phyloP scores from a whole-genome alignment of 345 rosid genomes.

The Dimocarpus longan region DNA sequence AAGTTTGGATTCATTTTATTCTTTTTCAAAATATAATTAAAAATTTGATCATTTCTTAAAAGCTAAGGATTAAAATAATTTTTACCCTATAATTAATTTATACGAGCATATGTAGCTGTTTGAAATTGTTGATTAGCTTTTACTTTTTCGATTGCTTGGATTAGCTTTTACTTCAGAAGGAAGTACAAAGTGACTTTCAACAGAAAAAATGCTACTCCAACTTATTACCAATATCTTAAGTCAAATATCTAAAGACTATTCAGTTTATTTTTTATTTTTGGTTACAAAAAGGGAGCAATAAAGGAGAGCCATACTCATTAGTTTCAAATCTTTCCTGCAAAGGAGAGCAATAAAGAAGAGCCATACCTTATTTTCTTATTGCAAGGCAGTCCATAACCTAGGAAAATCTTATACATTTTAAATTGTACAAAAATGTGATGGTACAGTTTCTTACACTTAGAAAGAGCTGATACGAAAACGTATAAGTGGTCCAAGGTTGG shows the following conservation, averaged over 20 bases:
- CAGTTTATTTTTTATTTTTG: neutral
- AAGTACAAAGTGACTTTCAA: too few relatives aligned
- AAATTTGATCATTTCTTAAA: too few relatives aligned
- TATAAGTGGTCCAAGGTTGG: neutral
- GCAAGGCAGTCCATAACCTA: neutral
- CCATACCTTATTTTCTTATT: constrained; percentile 16
- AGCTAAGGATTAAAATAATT: too few relatives aligned
- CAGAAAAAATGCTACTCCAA: too few relatives aligned
- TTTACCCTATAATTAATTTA: too few relatives aligned
- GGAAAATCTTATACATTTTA: neutral
- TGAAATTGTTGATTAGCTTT: too few relatives aligned
- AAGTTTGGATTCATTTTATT: too few relatives aligned
- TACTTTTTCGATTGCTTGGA: too few relatives aligned
- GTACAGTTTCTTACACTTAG: neutral
- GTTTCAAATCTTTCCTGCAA: constrained; percentile 8
- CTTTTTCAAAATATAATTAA: too few relatives aligned
- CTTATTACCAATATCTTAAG: too few relatives aligned
- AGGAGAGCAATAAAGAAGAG: neutral
- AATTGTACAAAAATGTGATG: neutral
- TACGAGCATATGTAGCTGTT: too few relatives aligned
- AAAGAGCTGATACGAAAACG: neutral
- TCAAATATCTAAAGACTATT: neutral
- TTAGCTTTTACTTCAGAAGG: too few relatives aligned
- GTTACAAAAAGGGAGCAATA: neutral
- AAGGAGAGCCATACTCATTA: neutral